These are phyloP conservation scores for Naegleria fowleri DNA, from an alignment of 208 protist species.

Conservation along the genomic window DNA sequence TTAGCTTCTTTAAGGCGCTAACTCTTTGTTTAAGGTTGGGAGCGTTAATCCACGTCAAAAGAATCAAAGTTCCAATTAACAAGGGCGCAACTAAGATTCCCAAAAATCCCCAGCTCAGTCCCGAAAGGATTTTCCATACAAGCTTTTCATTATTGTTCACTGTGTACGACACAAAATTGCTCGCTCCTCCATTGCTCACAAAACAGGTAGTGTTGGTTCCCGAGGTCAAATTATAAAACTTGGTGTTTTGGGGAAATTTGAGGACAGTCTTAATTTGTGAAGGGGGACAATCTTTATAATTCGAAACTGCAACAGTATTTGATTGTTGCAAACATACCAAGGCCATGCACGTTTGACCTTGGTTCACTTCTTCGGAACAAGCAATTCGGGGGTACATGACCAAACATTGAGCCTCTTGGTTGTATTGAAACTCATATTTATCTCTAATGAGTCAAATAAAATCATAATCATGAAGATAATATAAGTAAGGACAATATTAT, in stretches of 20 bases:
- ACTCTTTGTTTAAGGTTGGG: too few species aligned
- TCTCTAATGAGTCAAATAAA: not conserved
- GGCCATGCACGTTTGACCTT: not conserved
- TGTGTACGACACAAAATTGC: not conserved
- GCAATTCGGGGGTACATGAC: not conserved
- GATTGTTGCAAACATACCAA: not conserved
- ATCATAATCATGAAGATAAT: too few species aligned
- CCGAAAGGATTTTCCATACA: not conserved
- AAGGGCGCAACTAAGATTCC: not conserved
- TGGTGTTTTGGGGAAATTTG: not conserved
- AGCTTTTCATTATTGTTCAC: not conserved
- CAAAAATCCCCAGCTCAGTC: not conserved
- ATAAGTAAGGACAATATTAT: too few species aligned
- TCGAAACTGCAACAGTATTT: not conserved
- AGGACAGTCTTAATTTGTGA: not conserved
- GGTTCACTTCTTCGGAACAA: not conserved
- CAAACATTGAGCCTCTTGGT: not conserved
- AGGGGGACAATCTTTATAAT: not conserved
- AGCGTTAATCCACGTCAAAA: not conserved
- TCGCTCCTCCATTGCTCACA: not conserved
- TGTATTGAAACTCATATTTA: not conserved
- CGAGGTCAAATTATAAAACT: not conserved
- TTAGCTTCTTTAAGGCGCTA: too few species aligned
- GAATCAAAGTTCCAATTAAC: not conserved
- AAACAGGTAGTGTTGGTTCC: not conserved